Conservation (phyloP, 192 early-diverging fungal genomes). For the Irineochytrium annulatum region DNA sequence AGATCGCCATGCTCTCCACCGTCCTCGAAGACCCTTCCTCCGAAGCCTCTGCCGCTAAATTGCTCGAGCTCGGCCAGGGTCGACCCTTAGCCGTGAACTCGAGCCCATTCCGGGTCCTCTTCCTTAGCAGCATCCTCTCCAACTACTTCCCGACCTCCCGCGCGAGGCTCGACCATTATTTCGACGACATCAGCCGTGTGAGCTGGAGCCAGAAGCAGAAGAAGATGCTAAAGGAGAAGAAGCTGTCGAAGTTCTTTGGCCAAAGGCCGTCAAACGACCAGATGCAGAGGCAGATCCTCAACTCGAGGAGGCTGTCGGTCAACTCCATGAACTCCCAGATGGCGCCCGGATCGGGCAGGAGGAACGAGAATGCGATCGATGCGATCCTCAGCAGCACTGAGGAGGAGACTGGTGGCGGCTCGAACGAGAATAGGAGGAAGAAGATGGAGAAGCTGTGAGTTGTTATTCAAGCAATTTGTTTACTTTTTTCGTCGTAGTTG, state of each 20-base stretch:
- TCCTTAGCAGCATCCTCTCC: slow-evolving; percentile 18
- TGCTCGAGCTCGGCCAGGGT: not conserved
- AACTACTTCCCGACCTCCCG: slow-evolving; percentile 19
- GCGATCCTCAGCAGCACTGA: too few species aligned
- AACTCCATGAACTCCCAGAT: slow-evolving; percentile 11
- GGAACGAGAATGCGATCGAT: too few species aligned
- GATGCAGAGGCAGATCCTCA: slow-evolving; percentile 40
- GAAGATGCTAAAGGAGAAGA: slow-evolving; percentile 58
- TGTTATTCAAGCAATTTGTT: not conserved
- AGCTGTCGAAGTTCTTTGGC: slow-evolving; percentile 69
- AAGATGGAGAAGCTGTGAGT: slow-evolving; percentile 41
- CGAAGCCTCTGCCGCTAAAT: not conserved
- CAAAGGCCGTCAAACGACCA: slow-evolving; percentile 52
- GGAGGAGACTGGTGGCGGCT: too few species aligned
- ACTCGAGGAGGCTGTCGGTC: slow-evolving; percentile 1
- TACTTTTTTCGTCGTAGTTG: too few species aligned
- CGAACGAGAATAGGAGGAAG: slow-evolving; percentile 20
- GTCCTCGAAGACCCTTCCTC: slow-evolving; percentile 12
- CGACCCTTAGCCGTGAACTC: not conserved
- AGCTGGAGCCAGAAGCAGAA: slow-evolving; percentile 53
- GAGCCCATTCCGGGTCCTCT: slow-evolving; percentile 28
- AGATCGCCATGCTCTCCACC: not conserved
- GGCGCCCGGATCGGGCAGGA: not conserved
- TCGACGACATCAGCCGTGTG: slow-evolving; percentile 44
- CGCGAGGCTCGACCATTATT: slow-evolving; percentile 43